Evolutionary conservation across 306 rosid genomes (phyloP).

Genomic region (Luffa aegyptiaca): DNA sequence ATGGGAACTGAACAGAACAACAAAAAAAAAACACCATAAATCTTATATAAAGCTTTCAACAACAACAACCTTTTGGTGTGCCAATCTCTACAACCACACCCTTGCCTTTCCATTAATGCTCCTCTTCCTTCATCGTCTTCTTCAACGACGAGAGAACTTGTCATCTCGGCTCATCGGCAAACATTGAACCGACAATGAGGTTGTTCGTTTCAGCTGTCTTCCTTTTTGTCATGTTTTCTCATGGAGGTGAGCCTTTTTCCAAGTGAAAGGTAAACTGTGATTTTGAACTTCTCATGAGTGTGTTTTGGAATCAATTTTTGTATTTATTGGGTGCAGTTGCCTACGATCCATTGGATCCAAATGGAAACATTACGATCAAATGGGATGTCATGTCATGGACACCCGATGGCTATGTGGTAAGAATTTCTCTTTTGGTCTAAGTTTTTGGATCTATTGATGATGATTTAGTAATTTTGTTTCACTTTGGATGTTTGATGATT

Average conservation of each 20-base stretch:
- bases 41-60: slow-evolving; percentile 12
- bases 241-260: slow-evolving; percentile 34
- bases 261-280: neutral
- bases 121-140: slow-evolving; percentile 9
- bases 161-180: neutral
- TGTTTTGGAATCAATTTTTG: neutral
- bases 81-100: slow-evolving; percentile 18
- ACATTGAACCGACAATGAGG: slow-evolving; percentile 28
- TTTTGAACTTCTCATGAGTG: neutral
- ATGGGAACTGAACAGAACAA: slow-evolving; percentile 38
- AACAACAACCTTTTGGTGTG: slow-evolving; percentile 54
- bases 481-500: neutral
- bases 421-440: neutral
- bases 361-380: slow-evolving; percentile 72
- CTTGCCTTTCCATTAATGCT: slow-evolving; percentile 10
- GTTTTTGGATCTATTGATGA: neutral
- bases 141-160: neutral
- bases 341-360: slow-evolving; percentile 94
- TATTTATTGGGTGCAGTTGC: slow-evolving; percentile 35
- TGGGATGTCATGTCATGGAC: slow-evolving; percentile 98
- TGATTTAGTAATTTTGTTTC: neutral
- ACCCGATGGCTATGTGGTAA: slow-evolving; percentile 85
- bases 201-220: slow-evolving; percentile 31
- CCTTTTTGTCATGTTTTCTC: slow-evolving; percentile 36
- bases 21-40: neutral